Percentiles rank a stretch among this genome's conserved stretches.
These are phyloP conservation scores for Debaryomycetaceae sp. DNA, from an alignment of 1,139 yeast species.

Conservation along the genomic window DNA sequence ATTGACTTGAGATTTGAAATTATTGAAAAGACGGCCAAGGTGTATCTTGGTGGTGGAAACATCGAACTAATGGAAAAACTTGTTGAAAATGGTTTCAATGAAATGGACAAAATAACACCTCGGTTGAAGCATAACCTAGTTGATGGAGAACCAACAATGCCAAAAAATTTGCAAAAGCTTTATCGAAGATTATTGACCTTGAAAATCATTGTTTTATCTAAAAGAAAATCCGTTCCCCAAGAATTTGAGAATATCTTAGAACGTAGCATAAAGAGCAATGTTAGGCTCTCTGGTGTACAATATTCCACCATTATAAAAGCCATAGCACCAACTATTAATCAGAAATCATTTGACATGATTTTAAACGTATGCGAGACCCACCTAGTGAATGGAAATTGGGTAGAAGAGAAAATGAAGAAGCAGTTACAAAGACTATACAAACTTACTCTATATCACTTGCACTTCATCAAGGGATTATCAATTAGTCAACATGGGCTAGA, in stretches of 20 bases:
- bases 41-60: constrained; percentile 23
- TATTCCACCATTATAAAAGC: constrained; percentile 15
- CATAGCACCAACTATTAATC: constrained; percentile 10
- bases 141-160: constrained; percentile 11
- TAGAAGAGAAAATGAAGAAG: constrained; percentile 21
- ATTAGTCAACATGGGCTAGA: constrained; percentile 15
- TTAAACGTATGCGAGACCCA: constrained; percentile 26
- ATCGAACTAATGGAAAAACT: constrained; percentile 19
- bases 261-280: constrained; percentile 4
- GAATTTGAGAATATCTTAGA: constrained; percentile 11
- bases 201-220: constrained; percentile 13
- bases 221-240: constrained; percentile 3
- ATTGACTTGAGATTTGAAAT: constrained; percentile 23
- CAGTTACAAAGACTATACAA: constrained; percentile 25
- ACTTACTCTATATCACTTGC: constrained; percentile 16
- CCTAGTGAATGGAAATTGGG: constrained; percentile 29
- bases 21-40: constrained; percentile 25
- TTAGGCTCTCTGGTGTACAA: constrained; percentile 18
- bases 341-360: constrained; percentile 12
- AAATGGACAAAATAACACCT: constrained; percentile 15
- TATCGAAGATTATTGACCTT: constrained; percentile 16
- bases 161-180: constrained; percentile 16
- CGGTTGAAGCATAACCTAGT: constrained; percentile 15
- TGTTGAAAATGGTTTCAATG: constrained; percentile 23
- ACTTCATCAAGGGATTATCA: constrained; percentile 10